Base-by-base conservation (phyloP, 2,329 filamentous ascomycete species). In the Didymella lethalis region DNA sequence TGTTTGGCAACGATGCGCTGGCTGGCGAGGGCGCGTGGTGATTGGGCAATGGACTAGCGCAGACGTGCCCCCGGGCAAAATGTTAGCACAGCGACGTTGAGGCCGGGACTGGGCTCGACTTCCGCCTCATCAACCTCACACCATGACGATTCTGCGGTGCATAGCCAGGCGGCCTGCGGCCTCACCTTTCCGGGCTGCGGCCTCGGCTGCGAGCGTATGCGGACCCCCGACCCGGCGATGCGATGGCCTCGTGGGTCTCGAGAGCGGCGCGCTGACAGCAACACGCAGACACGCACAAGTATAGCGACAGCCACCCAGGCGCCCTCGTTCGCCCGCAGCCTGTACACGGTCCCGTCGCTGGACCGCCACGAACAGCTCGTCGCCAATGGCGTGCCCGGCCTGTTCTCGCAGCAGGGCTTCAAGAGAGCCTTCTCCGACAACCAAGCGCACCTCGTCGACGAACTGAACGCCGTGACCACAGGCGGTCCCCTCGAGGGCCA, bases 341-440 rank as follows among this genome's bases (percentile, higher is more conserved):
- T 61, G n/a, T 82, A 86, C 70, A 68, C 68, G 45, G 77, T 85
- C 6, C 84, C 85, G 25, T 69, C 78, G 61, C 81, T 86, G 64
- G 75, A 73, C 40, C 78, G 84, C 70, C 78, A 83, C 55, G 64
- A 71, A 12, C 62, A 73, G 40, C 84, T 85, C 66, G 70, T 72
- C 55, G 59, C 79, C 53, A 69, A 85, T 64, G 87, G 87, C 59
- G 82, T 97, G 6, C 85, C 87, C n/a, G 86, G 87, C 14, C 83
- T 98, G 61, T 83, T 97, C 74, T 88, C 88, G 29, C 77, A 83
- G 2, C 81, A 85, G 49, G 91, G 86, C 54, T 96, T 91, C 78
- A 80, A 89, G 55, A 84, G 91, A 54, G 88, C 93, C 48, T 99
- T 92, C 88, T 89, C 85, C 32, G 83, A 93, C 72, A 96, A 97